Evolutionary conservation across 2,329 filamentous ascomycete species (phyloP), one percentile per base, ranked within the genome.

Genomic region (Diaporthe longicolla): DNA sequence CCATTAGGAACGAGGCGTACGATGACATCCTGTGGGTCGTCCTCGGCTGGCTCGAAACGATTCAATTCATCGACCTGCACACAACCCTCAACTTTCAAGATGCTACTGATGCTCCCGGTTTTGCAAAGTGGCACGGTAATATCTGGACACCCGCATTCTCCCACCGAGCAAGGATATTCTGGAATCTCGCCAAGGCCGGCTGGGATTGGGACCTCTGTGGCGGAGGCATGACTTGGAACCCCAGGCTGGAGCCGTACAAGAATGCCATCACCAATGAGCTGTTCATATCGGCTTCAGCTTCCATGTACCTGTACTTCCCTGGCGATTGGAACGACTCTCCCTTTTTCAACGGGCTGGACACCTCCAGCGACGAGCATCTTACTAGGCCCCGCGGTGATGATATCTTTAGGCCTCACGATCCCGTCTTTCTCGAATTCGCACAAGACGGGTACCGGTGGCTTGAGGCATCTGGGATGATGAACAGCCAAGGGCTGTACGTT

Each of bases 1-100:
- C 89, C 37, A 88, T 98, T 66, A 89, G 94, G 58, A 90, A 91
- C 73, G 82, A 91, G 85, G 96, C 96, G 0, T 97, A 93, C 81
- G 96, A 98, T 80, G 96, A 98, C 81, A 97, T 98, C 85, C 89
- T 98, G 3, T 98, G 96, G 96, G 95, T 98, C 1, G 95, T 97
- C 3, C 87, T 98, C 50, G 94, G 93, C 76, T 98, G 96, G 95
- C 85, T 98, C 70, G 94, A 98, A 80, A 90, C 90, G 65, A 89
- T 95, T 76, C 92, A 93, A 77, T 95, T 97, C 80, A 90, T 96
- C 69, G 85, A 91, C 43, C 84, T 88, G n/a, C 94, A 97, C 80
- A 90, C 89, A 3, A 83, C 86, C 2, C 81, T 91, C 24, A 91
- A 94, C 81, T 93, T 92, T 78, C 82, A 82, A 5, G 61, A 54